Base-by-base conservation (phyloP, 2,329 filamentous ascomycete genomes). In the Botryotinia globosa region DNA sequence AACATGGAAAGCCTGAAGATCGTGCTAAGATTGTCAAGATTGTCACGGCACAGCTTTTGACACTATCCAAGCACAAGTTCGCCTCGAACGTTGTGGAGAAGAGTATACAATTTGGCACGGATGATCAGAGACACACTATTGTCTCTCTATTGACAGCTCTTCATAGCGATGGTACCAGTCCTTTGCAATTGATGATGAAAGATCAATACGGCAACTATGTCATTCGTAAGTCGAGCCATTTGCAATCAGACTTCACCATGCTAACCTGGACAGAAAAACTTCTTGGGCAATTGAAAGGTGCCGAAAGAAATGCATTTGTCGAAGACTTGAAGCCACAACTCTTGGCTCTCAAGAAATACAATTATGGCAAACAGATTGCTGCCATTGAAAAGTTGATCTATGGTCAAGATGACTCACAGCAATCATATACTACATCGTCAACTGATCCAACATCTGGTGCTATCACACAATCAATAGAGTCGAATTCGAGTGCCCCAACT, bases 71-170 rank as follows among this genome's bases (percentile, higher is more conserved):
- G 84, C 94, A 98, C 84, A 99, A 99, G 81, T 97, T 93, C 79
- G 95, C 96, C 0, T 98, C 94, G 79, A 98, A 99, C 78, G 95
- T 99, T 4, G 95, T 99, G 0, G 96, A 99, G 82, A 95, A 94
- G 82, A 97, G 94, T 80, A 91, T 98, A 74, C 85, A 91, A 72
- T 88, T 87, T 76, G 93, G 93, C 32, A 89, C 89, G 0, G 84
- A 87, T 32, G 85, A 90, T 68, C 92, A 97, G 80, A 90, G 92
- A 69, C 87, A 85, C 48, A 85, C 87, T 45, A 94, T 98, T 73
- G 87, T 92, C 70, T 84, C 85, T 67, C 85, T 88, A 73, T 84
- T 94, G 39, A 90, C 87, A 2, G 85, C 85, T 1, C 80, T 85
- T 25, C 88, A 88, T 70, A 86, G 87, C 12, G 88, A 92, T 61